These are phyloP conservation scores for Eucalyptus globulus DNA, from an alignment of 345 rosid genomes.

Conservation along the genomic window DNA sequence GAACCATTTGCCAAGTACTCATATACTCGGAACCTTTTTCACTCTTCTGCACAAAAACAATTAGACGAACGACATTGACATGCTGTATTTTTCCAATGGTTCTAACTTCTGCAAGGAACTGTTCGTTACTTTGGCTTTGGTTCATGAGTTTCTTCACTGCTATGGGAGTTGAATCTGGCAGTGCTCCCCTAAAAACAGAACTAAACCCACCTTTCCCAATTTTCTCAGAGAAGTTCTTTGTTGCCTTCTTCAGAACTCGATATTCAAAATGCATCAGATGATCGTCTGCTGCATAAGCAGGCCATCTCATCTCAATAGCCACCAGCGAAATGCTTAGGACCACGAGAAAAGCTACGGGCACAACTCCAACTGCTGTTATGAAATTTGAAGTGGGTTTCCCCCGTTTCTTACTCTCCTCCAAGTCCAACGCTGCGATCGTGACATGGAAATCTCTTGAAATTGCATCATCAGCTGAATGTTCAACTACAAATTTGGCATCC, in stretches of 20 bases:
- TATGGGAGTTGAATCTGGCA: no score
- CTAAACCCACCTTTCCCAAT: conserved; percentile 22
- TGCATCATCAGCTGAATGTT: background rate
- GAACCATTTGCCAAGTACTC: conserved; percentile 6
- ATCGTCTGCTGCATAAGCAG: background rate
- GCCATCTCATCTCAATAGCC: background rate
- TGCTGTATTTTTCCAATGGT: no score
- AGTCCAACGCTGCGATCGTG: background rate
- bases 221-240: background rate
- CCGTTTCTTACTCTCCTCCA: background rate
- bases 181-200: conserved; percentile 1
- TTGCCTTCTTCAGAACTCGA: background rate
- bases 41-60: conserved; percentile 1
- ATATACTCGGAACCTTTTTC: background rate
- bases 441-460: background rate
- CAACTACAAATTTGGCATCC: background rate
- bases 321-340: background rate
- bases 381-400: background rate
- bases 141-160: no score
- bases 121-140: no score
- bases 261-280: background rate
- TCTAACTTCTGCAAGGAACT: no score
- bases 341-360: background rate
- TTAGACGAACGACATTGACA: background rate
- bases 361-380: background rate